phyloP scores from a whole-genome alignment of 352 stramenopile species.

The Phytopythium chamaehyphon region DNA sequence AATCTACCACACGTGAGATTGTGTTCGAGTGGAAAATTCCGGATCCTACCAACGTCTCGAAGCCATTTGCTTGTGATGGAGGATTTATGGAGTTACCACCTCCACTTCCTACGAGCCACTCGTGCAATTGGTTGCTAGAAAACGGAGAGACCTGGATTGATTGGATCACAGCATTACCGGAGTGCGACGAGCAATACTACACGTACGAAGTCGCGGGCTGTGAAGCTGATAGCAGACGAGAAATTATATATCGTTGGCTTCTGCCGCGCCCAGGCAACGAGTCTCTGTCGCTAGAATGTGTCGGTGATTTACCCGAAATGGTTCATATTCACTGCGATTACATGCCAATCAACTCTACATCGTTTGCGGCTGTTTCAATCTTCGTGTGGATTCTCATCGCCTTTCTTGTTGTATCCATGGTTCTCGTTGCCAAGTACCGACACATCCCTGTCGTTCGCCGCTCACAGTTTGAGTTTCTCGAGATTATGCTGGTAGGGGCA shows the following conservation, averaged over 20 bases:
- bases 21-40: conserved; percentile 17
- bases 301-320: conserved; percentile 2
- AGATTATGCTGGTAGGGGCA: conserved; percentile 27
- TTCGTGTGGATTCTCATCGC: conserved; percentile 6
- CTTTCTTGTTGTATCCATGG: conserved; percentile 9
- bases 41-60: conserved; percentile 10
- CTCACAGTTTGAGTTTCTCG: conserved; percentile 43
- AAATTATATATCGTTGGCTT: conserved; percentile 14
- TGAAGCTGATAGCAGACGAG: neutral
- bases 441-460: conserved; percentile 35
- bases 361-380: conserved; percentile 5
- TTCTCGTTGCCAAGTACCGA: conserved; percentile 18
- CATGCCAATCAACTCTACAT: conserved; percentile 6
- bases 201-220: conserved; percentile 18
- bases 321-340: conserved; percentile 21
- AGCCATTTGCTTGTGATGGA: conserved; percentile 24
- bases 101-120: conserved; percentile 11
- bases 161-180: conserved; percentile 11
- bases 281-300: conserved; percentile 17
- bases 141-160: conserved; percentile 15
- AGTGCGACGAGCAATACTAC: conserved; percentile 18
- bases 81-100: conserved; percentile 6
- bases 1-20: conserved; percentile 2
- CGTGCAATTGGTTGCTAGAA: conserved; percentile 21
- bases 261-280: conserved; percentile 12